Base-by-base conservation (phyloP, 2,329 filamentous ascomycete species). In the Xylaria sp. region DNA sequence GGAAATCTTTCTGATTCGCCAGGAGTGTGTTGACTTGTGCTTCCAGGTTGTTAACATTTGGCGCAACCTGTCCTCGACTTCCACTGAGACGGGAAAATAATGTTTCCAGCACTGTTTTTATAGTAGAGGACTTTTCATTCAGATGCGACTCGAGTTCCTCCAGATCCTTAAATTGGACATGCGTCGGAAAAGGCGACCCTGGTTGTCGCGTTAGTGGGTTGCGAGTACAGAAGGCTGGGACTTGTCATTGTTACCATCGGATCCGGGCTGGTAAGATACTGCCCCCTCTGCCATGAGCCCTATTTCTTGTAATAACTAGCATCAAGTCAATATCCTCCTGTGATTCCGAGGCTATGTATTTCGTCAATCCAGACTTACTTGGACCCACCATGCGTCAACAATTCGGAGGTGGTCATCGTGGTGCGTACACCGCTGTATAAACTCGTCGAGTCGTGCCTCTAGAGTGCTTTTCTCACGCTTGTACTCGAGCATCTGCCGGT, bases 401-500 rank as follows among this genome's bases (percentile, higher is more conserved):
- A 92, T 84, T 67, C 93, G 87, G 47, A 99, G 78, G 71, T 97
- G 94, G 65, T 97, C 92, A 74, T 97, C 91, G 74, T 97, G 91
- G 73, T 94, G 86, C 59, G 84, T 81, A 24, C 89, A 85, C 68
- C 86, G 84, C 71, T 91, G 92, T 61, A 90, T 84, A 59, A 95
- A 78, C 62, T 96, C 90, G 69, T 88, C 88, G 57, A 97, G 78
- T 68, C 90, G 89, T 54, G 85, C 80, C 76, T 97, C 92, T 59
- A 95, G 78, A 39, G 89, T 89, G 53, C 83, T 81, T 71, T 92
- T 92, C 71, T 96, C 91, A 65, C 94, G 87, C 76, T 96, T 96
- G 75, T 96, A 97, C 75, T 97, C 94, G 70, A 92, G 90, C 92
- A 99, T 96, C 76, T 97, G 93, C 54, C 95, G 91, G 67, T 90